phyloP scores from a whole-genome alignment of 2,329 filamentous ascomycete genomes.

The Shiraia bambusicola region DNA sequence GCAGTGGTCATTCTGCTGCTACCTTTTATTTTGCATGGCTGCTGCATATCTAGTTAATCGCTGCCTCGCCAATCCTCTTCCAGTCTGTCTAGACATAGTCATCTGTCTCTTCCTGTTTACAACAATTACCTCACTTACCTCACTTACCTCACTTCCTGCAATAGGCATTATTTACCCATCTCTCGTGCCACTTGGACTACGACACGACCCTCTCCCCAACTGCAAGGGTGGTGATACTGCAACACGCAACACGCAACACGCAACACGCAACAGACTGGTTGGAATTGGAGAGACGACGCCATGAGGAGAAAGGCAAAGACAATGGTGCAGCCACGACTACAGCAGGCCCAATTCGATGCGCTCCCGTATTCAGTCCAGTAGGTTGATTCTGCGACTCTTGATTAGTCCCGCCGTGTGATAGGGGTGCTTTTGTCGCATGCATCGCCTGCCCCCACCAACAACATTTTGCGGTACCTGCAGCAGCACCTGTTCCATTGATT shows the following conservation, averaged over 20 bases:
- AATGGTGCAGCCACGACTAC: conserved; percentile 26
- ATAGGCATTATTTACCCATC: too few species aligned
- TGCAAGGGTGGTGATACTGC: too few species aligned
- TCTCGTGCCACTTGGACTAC: neutral
- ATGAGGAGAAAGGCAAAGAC: conserved; percentile 33
- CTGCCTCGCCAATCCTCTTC: conserved; percentile 7
- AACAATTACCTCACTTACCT: too few species aligned
- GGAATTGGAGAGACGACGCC: conserved; percentile 13
- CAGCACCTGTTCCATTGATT: conserved; percentile 3
- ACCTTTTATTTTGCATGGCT: conserved; percentile 4
- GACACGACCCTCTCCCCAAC: neutral
- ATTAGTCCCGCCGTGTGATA: conserved; percentile 23
- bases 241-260: neutral
- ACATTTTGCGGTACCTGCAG: conserved; percentile 36
- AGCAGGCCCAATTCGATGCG: conserved; percentile 45
- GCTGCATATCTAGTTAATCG: conserved; percentile 6
- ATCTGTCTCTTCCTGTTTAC: too few species aligned
- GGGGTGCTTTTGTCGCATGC: conserved; percentile 27
- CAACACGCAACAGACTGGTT: conserved; percentile 4
- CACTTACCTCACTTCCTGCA: too few species aligned
- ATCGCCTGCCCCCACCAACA: conserved; percentile 26
- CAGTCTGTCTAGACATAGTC: too few species aligned
- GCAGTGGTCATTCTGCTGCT: conserved; percentile 2
- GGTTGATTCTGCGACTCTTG: conserved; percentile 22
- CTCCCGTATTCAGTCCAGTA: conserved; percentile 49